phyloP scores from a whole-genome alignment of 2,329 filamentous ascomycete species.

The Sporothrix euskadiensis region DNA sequence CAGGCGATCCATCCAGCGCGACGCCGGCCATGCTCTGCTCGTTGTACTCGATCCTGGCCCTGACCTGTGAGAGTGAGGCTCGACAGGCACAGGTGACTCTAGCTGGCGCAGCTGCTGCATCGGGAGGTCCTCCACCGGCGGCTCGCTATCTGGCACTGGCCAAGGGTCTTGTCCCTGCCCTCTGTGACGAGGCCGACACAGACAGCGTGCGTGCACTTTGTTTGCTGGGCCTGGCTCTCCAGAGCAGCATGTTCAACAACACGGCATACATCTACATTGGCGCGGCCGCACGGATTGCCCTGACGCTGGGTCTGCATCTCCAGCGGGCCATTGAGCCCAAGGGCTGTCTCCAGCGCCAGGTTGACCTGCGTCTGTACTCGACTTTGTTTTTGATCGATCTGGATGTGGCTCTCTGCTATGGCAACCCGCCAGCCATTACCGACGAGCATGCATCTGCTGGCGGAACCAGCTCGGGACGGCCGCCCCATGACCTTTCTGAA shows the following conservation, averaged over 20 bases:
- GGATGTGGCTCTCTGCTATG: constrained; percentile 36
- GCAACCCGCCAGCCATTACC: constrained; percentile 35
- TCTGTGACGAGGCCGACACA: constrained; percentile 36
- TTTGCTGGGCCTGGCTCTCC: constrained; percentile 34
- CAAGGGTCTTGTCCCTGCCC: constrained; percentile 34
- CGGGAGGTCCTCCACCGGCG: constrained; percentile 26
- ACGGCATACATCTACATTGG: constrained; percentile 37
- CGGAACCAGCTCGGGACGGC: neutral
- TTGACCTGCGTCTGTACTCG: constrained; percentile 35
- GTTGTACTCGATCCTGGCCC: constrained; percentile 36
- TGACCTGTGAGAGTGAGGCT: constrained; percentile 37
- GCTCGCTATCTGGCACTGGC: constrained; percentile 35
- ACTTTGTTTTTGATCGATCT: constrained; percentile 37
- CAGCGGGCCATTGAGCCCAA: constrained; percentile 33
- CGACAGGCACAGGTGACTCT: neutral
- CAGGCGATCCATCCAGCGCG: constrained; percentile 34
- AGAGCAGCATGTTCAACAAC: constrained; percentile 36
- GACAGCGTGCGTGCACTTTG: constrained; percentile 37
- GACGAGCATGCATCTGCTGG: constrained; percentile 32
- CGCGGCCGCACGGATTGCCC: constrained; percentile 36
- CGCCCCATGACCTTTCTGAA: constrained; percentile 31
- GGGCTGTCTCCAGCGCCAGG: constrained; percentile 35
- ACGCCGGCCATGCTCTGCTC: constrained; percentile 36
- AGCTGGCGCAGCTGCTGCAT: neutral
- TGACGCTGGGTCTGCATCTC: constrained; percentile 36